Evolutionary conservation across 31 red algal species (phyloP).

Genomic region (Pterothamnion heteromorphum): DNA sequence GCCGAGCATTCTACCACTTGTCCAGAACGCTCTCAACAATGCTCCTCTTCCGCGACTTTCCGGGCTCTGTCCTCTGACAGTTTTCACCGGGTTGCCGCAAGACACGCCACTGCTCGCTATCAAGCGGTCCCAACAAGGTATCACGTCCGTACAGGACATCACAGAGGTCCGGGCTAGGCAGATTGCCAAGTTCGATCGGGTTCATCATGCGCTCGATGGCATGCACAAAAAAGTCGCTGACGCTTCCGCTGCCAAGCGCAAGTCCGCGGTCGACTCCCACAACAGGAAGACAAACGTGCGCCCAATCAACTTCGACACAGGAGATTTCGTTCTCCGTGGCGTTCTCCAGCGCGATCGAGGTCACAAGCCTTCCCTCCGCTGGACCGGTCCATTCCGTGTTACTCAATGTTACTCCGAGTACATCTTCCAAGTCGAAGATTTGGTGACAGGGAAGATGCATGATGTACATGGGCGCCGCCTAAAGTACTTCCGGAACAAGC

Average conservation of each 20-base stretch:
- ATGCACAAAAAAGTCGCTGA: slow-evolving; percentile 42
- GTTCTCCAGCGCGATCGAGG: not conserved
- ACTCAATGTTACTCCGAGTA: not conserved
- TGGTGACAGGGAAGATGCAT: not conserved
- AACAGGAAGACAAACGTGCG: slow-evolving; percentile 28
- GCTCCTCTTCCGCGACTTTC: not conserved
- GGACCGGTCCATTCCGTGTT: slow-evolving; percentile 13
- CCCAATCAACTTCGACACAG: slow-evolving; percentile 47
- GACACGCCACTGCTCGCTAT: not conserved
- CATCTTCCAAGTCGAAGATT: slow-evolving; percentile 37
- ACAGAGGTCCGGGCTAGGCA: not conserved
- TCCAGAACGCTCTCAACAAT: slow-evolving; percentile 51
- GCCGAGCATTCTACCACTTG: slow-evolving; percentile 40
- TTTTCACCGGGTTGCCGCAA: slow-evolving; percentile 25
- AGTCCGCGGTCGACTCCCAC: not conserved
- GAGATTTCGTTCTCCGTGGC: slow-evolving; percentile 48
- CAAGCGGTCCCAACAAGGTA: not conserved
- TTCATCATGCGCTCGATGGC: not conserved
- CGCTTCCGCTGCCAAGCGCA: not conserved
- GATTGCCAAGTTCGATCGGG: not conserved
- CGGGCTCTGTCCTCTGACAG: slow-evolving; percentile 16
- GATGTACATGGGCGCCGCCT: not conserved
- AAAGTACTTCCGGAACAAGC: slow-evolving; percentile 46
- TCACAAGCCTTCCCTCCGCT: slow-evolving; percentile 28
- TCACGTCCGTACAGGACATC: not conserved